phyloP scores from a whole-genome alignment of 2,329 filamentous ascomycete genomes.

The Incumbomyces lentus region DNA sequence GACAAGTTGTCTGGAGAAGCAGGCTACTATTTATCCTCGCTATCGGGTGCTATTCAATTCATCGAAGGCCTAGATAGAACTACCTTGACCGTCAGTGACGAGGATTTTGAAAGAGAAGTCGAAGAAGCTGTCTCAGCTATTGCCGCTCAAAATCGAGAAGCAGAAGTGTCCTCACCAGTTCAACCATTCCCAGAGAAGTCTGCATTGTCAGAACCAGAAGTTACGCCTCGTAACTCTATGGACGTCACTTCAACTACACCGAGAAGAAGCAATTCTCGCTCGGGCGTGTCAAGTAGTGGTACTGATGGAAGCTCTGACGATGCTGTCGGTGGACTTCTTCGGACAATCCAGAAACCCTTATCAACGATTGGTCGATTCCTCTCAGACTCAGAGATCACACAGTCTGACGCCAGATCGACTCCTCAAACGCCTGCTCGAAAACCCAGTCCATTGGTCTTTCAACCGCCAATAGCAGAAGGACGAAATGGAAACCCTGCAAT shows the following conservation, averaged over 20 bases:
- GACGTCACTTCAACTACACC: conserved; percentile 46
- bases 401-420: conserved; percentile 22
- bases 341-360: conserved; percentile 82
- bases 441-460: conserved; percentile 40
- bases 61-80: conserved; percentile 94
- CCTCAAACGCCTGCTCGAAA: conserved; percentile 10
- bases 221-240: conserved; percentile 49
- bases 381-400: conserved; percentile 51
- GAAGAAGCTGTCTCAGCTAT: conserved; percentile 92
- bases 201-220: conserved; percentile 43
- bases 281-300: conserved; percentile 27
- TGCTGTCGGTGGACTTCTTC: conserved; percentile 72
- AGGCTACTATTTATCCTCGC: conserved; percentile 91
- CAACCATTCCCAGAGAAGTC: conserved; percentile 36
- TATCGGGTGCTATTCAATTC: conserved; percentile 82
- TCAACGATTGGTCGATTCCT: conserved; percentile 93
- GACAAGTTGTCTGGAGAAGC: conserved; percentile 96
- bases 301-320: conserved; percentile 56
- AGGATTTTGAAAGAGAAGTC: conserved; percentile 93
- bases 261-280: conserved; percentile 19
- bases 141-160: conserved; percentile 69
- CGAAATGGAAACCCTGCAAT: conserved; percentile 20
- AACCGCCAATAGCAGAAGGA: conserved; percentile 32
- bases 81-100: conserved; percentile 81
- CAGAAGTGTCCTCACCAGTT: conserved; percentile 33